Percentiles rank a stretch among this genome's conserved stretches.
These are phyloP conservation scores for Domatiomyces catenatus DNA, from an alignment of 2,329 filamentous ascomycete genomes.

Conservation along the genomic window DNA sequence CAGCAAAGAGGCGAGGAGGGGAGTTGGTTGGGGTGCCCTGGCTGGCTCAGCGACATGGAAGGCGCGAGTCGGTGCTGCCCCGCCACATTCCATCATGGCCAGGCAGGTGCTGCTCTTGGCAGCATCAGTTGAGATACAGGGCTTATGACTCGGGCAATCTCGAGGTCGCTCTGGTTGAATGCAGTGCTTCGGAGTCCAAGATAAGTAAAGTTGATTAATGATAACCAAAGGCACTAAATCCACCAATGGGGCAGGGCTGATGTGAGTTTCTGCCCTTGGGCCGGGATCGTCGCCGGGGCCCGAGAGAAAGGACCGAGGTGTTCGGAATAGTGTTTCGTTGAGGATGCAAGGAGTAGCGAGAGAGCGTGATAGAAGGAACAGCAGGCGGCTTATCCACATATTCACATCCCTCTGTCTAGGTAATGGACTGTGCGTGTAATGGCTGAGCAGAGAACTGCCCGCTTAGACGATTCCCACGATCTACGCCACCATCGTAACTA, in stretches of 20 bases:
- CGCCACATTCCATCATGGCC: too few species aligned
- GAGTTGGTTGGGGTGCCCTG: background rate
- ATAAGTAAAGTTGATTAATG: too few species aligned
- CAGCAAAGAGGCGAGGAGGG: too few species aligned
- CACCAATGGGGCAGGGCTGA: background rate
- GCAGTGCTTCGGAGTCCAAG: background rate
- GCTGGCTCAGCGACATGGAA: background rate
- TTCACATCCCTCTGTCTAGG: background rate
- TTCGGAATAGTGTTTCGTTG: background rate
- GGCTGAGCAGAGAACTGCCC: background rate
- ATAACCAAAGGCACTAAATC: background rate
- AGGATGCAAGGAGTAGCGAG: background rate
- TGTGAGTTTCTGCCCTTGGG: background rate
- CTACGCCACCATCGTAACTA: background rate
- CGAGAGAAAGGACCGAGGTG: too few species aligned
- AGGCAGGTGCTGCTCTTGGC: too few species aligned
- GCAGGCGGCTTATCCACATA: too few species aligned
- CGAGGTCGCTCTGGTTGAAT: too few species aligned
- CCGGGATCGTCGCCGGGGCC: background rate
- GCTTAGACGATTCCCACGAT: background rate
- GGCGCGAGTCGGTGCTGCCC: background rate
- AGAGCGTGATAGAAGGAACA: too few species aligned
- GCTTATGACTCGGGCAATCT: too few species aligned
- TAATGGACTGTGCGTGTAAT: background rate
- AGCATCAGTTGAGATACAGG: too few species aligned